Evolutionary conservation across 2,329 filamentous ascomycete genomes (phyloP), one percentile per base, ranked within the genome.

Genomic region (Curvularia spicifera): DNA sequence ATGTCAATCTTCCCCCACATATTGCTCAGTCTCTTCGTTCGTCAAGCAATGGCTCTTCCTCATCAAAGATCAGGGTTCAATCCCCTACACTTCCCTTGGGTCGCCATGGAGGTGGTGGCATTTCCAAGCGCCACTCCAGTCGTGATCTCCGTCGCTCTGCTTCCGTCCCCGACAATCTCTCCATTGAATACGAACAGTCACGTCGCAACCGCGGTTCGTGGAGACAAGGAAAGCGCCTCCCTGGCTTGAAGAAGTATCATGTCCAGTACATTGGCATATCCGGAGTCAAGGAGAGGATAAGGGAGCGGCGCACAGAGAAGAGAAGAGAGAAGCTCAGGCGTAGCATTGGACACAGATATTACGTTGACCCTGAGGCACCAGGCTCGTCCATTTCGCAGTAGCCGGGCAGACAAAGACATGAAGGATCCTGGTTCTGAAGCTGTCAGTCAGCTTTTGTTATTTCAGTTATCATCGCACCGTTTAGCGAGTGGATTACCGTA

Each of bases 241-340:
- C 81, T 4, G 78, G 78, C 24, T 69, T 80, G 59, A 76, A 71
- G 59, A 78, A 80, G 18, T 71, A 82, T 35, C 79, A 81, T 26
- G 75, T 85, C 24, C 81, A 83, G 57, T 81, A 85, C 53, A 79
- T 84, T 42, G 81, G 81, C 9, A 67, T 85, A 5, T 78, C 78
- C 28, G 80, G 80, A 15, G 72, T 87, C 44, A 81, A 80, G 45
- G 78, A 80, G 42, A 80, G 78, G 50, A 60, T 86, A 7, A 71
- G 76, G 37, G 79, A 81, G 68, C 74, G 77, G 53, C 80, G 76
- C 60, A 78, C 80, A 51, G 83, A 87, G 70, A 82, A 80, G 62
- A 76, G 83, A 58, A 78, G 85, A 59, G 79, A 84, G 60, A 79
- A 76, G 57, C 74, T 88, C 50, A 81, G 85, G 61, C 79, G 80